A percentile compares a stretch with the other conserved stretches of the same genome.
Conservation (phyloP, 495 filamentous ascomycete genomes). For the Penicillium coffeae region DNA sequence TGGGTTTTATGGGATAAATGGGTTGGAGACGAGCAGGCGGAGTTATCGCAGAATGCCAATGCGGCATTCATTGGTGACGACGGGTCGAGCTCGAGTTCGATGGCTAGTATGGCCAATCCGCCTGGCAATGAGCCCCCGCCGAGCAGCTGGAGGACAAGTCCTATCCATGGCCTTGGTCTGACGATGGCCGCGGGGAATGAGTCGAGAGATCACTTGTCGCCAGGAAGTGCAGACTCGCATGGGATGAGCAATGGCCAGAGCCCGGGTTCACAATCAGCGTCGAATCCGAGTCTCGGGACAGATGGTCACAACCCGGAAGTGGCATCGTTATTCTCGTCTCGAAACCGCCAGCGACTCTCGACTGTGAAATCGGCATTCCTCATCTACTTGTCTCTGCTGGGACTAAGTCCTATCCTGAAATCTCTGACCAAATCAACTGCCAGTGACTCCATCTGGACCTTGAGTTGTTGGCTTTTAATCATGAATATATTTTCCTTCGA, state of each 20-base stretch:
- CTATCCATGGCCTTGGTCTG: constrained; percentile 47
- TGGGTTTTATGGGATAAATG: constrained; percentile 92
- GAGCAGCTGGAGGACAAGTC: constrained; percentile 26
- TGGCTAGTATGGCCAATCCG: constrained; percentile 35
- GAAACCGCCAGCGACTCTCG: constrained; percentile 62
- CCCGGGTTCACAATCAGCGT: neutral
- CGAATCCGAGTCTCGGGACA: constrained; percentile 1
- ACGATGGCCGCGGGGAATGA: constrained; percentile 35
- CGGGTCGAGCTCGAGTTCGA: constrained; percentile 44
- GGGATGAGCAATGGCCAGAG: constrained; percentile 2
- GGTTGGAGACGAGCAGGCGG: constrained; percentile 61
- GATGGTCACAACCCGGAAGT: constrained; percentile 20
- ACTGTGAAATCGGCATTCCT: constrained; percentile 87
- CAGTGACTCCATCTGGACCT: constrained; percentile 91
- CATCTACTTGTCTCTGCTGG: constrained; percentile 88
- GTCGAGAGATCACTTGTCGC: constrained; percentile 22
- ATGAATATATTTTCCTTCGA: constrained; percentile 98
- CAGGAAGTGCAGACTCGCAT: constrained; percentile 16
- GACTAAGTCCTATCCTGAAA: constrained; percentile 89
- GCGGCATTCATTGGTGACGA: constrained; percentile 42
- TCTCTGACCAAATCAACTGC: constrained; percentile 88
- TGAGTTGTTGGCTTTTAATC: constrained; percentile 86
- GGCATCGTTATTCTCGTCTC: constrained; percentile 47
- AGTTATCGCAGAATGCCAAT: constrained; percentile 28
- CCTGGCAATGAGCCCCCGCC: constrained; percentile 17